A percentile compares a stretch with the other conserved stretches of the same genome.
Evolutionary conservation across 257 asterid species (phyloP).

Genomic region (Solanum microdontum): DNA sequence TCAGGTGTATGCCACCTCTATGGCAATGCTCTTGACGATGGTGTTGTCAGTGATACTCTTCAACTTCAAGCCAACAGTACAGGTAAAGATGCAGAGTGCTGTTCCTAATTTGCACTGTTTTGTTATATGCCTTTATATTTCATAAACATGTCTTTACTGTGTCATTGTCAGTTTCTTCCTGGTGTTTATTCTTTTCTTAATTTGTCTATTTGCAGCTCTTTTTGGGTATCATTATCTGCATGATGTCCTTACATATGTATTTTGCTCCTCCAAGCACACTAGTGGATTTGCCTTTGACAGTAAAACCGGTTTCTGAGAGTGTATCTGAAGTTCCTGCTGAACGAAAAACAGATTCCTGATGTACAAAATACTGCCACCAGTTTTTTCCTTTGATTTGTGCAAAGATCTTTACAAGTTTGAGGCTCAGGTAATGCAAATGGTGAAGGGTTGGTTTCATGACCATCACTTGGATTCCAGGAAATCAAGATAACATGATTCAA

Average conservation of each 20-base stretch:
- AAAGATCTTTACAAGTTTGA: not conserved
- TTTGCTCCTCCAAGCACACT: constrained; percentile 84
- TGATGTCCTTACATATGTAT: constrained; percentile 96
- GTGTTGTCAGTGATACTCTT: constrained; percentile 69
- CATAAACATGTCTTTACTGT: not conserved
- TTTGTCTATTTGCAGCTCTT: constrained; percentile 52
- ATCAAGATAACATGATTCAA: not conserved
- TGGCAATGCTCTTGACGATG: constrained; percentile 97
- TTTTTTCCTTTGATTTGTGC: not conserved
- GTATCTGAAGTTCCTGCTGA: constrained; percentile 50
- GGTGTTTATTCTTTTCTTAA: not conserved
- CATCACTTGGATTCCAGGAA: not conserved
- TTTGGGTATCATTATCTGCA: constrained; percentile 78
- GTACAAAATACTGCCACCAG: not conserved
- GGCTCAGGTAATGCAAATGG: not conserved
- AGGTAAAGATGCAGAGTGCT: constrained; percentile 29
- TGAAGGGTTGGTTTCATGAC: not conserved
- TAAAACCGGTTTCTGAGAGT: constrained; percentile 45
- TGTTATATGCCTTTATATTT: not conserved
- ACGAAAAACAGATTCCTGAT: constrained; percentile 46
- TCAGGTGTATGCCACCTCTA: constrained; percentile 91
- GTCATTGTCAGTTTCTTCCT: not conserved
- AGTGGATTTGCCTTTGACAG: constrained; percentile 53
- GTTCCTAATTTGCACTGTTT: not conserved
- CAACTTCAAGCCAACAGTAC: constrained; percentile 81